phyloP scores from a whole-genome alignment of 2,329 filamentous ascomycete genomes.

The Fusarium sterilihyphosum region DNA sequence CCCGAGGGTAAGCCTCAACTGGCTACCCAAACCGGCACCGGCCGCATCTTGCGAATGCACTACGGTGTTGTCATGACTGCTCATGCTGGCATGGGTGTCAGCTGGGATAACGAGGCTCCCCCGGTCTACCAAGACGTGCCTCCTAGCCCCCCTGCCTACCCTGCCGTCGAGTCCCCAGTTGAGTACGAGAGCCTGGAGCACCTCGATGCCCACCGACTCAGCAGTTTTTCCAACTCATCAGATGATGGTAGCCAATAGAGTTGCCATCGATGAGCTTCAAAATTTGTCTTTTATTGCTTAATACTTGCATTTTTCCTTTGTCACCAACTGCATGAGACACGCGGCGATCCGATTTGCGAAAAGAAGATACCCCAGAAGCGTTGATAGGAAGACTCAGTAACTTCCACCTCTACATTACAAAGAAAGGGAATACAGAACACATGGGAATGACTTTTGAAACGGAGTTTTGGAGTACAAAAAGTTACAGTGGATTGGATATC shows the following conservation, averaged over 20 bases:
- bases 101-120: slow-evolving; percentile 96
- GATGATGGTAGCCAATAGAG: slow-evolving; percentile 31
- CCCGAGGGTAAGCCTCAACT: slow-evolving; percentile 74
- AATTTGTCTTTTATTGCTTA: slow-evolving; percentile 14
- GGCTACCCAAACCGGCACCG: slow-evolving; percentile 87
- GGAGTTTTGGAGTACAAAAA: slow-evolving; percentile 28
- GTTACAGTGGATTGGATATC: slow-evolving; percentile 13
- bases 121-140: slow-evolving; percentile 95
- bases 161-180: slow-evolving; percentile 47
- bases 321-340: slow-evolving; percentile 39
- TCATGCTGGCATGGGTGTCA: slow-evolving; percentile 85
- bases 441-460: slow-evolving; percentile 32
- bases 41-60: slow-evolving; percentile 90
- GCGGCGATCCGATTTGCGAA: slow-evolving; percentile 42
- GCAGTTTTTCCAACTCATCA: slow-evolving; percentile 33
- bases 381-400: slow-evolving; percentile 38
- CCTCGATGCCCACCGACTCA: slow-evolving; percentile 45
- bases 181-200: slow-evolving; percentile 54
- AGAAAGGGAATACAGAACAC: slow-evolving; percentile 42
- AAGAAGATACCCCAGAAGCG: slow-evolving; percentile 45
- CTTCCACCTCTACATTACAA: slow-evolving; percentile 37
- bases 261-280: neutral
- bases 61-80: slow-evolving; percentile 87
- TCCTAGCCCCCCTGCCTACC: slow-evolving; percentile 80
- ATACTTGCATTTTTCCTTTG: slow-evolving; percentile 29